These are phyloP conservation scores for Xylaria bambusicola DNA, from an alignment of 495 filamentous ascomycete species.

Conservation along the genomic window DNA sequence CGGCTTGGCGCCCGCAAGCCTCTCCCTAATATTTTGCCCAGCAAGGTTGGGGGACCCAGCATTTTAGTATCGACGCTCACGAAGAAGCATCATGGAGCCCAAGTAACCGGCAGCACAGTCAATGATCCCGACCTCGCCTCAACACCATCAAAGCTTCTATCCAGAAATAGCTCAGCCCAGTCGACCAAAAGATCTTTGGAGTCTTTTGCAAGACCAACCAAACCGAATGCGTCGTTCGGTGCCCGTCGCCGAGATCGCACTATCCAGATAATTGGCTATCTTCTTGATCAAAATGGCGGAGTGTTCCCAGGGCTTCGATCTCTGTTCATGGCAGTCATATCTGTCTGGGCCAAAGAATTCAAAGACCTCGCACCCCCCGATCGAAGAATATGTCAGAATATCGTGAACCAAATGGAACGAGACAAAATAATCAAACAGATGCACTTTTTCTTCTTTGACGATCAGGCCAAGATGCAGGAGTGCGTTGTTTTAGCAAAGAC, in stretches of 20 bases:
- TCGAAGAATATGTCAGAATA: conserved; percentile 42
- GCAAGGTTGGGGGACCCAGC: neutral
- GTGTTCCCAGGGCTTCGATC: conserved; percentile 74
- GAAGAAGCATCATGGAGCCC: neutral
- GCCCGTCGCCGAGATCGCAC: conserved; percentile 28
- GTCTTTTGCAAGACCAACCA: conserved; percentile 12
- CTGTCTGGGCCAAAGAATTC: conserved; percentile 62
- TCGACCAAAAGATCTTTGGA: conserved; percentile 11
- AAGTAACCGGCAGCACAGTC: neutral
- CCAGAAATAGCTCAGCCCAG: neutral
- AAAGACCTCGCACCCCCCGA: conserved; percentile 45
- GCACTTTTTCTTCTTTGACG: conserved; percentile 60
- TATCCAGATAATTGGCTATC: conserved; percentile 66
- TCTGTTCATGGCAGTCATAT: conserved; percentile 69
- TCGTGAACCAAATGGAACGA: conserved; percentile 64
- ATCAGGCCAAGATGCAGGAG: conserved; percentile 27
- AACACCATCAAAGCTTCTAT: neutral
- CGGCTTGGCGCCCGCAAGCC: neutral
- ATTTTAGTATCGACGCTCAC: neutral
- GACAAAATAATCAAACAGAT: conserved; percentile 59
- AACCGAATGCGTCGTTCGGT: conserved; percentile 24
- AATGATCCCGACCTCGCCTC: neutral
- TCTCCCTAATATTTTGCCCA: conserved; percentile 3
- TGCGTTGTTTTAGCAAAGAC: conserved; percentile 28
- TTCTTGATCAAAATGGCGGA: conserved; percentile 68